Conservation (phyloP, 1,284 basidiomycete species). For the Naganishia cerealis region DNA sequence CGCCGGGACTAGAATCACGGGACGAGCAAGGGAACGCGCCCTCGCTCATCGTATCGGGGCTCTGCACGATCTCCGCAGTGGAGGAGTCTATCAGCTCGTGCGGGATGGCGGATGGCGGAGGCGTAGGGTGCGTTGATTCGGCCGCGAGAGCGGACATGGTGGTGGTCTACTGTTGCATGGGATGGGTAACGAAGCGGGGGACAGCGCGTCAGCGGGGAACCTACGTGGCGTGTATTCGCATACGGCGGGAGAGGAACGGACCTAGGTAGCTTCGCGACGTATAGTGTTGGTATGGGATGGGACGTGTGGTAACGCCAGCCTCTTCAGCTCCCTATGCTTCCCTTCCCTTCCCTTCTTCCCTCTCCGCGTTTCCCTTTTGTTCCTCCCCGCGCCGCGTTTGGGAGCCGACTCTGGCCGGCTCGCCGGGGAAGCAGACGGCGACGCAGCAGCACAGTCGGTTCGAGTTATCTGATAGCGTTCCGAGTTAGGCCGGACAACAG, state of each 20-base stretch:
- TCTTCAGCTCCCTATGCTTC: background rate
- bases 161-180: background rate
- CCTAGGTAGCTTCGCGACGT: too few species aligned
- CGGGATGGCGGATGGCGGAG: background rate
- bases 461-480: too few species aligned
- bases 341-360: background rate
- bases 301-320: too few species aligned
- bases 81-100: background rate
- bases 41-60: constrained; percentile 18
- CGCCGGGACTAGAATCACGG: background rate
- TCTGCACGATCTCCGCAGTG: constrained; percentile 2
- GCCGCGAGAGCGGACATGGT: background rate
- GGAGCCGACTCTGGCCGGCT: background rate
- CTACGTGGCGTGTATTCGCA: too few species aligned
- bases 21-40: constrained; percentile 14
- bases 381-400: constrained; percentile 1
- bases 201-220: too few species aligned
- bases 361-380: constrained; percentile 8
- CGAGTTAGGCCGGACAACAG: too few species aligned
- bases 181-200: background rate
- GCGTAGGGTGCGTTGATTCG: background rate
- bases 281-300: background rate
- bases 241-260: too few species aligned
- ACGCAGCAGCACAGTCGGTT: too few species aligned
- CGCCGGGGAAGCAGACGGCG: too few species aligned